Evolutionary conservation across 805 yeast species (phyloP).

Genomic region (Millerozyma miso): DNA sequence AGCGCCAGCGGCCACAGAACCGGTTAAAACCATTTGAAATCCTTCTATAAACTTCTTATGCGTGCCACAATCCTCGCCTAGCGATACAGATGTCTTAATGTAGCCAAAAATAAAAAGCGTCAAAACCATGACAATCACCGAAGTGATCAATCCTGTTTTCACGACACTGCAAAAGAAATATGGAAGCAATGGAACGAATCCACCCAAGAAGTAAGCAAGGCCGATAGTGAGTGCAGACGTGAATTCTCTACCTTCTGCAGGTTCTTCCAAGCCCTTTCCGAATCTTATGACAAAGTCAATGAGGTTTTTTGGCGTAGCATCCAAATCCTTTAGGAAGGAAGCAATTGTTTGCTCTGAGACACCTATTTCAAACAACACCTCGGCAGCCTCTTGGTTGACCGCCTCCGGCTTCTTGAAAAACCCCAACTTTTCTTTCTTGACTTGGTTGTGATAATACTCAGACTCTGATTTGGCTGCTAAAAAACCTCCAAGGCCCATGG

Average conservation of each 20-base stretch:
- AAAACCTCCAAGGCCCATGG: conserved; percentile 97
- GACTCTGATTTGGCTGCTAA: conserved; percentile 89
- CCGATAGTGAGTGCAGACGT: conserved; percentile 91
- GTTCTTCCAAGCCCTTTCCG: conserved; percentile 93
- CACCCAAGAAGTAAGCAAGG: conserved; percentile 83
- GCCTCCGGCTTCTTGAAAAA: conserved; percentile 62
- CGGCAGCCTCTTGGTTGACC: conserved; percentile 75
- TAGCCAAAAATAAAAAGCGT: conserved; percentile 87
- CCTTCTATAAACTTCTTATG: conserved; percentile 70
- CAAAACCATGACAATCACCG: conserved; percentile 76
- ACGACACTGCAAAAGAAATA: conserved; percentile 81
- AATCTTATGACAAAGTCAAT: conserved; percentile 82
- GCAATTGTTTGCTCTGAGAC: conserved; percentile 69
- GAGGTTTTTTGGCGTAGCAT: conserved; percentile 70
- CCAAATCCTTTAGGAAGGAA: conserved; percentile 72
- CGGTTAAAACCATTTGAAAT: conserved; percentile 86
- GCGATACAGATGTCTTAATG: conserved; percentile 76
- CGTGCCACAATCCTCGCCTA: conserved; percentile 71
- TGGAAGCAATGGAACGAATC: conserved; percentile 86
- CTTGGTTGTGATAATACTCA: conserved; percentile 70
- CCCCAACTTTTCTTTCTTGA: conserved; percentile 62
- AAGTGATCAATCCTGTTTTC: conserved; percentile 66
- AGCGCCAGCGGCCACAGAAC: conserved; percentile 96
- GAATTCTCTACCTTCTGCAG: conserved; percentile 86
- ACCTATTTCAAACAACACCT: conserved; percentile 71